These are phyloP conservation scores for Vigna trinervia DNA, from an alignment of 306 rosid species.

Conservation along the genomic window DNA sequence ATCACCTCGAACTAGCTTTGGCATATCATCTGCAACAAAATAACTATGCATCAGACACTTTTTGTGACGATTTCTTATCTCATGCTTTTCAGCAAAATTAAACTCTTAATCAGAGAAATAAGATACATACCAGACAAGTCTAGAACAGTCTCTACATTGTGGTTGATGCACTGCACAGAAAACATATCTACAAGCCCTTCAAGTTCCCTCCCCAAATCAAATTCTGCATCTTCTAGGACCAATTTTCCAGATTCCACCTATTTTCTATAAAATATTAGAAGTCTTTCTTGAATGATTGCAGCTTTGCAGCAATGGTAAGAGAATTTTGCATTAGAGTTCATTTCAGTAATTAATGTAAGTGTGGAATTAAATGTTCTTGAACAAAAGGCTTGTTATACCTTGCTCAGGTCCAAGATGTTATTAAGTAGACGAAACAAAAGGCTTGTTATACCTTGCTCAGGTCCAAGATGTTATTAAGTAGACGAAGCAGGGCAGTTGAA, in stretches of 20 bases:
- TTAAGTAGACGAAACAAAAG: constrained; percentile 76
- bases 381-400: constrained; percentile 55
- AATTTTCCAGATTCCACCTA: constrained; percentile 99
- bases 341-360: constrained; percentile 20
- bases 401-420: constrained; percentile 96
- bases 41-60: constrained; percentile 28
- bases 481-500: constrained; percentile 90
- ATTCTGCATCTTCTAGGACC: constrained; percentile 92
- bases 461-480: constrained; percentile 95
- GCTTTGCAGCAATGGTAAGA: not conserved
- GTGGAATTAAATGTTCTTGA: not conserved
- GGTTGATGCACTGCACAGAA: constrained; percentile 94
- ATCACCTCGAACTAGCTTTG: constrained; percentile 89
- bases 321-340: not conserved
- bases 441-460: constrained; percentile 75
- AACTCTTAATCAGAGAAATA: constrained; percentile 29
- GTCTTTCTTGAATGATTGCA: constrained; percentile 32
- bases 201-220: constrained; percentile 91
- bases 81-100: constrained; percentile 8
- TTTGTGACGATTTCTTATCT: constrained; percentile 6
- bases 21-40: constrained; percentile 78
- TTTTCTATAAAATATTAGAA: constrained; percentile 33
- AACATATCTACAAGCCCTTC: constrained; percentile 99
- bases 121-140: constrained; percentile 80
- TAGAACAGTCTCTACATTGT: constrained; percentile 88